Base-by-base conservation (phyloP, 1,284 basidiomycete species). In the Cystobasidiaceae sp. region DNA sequence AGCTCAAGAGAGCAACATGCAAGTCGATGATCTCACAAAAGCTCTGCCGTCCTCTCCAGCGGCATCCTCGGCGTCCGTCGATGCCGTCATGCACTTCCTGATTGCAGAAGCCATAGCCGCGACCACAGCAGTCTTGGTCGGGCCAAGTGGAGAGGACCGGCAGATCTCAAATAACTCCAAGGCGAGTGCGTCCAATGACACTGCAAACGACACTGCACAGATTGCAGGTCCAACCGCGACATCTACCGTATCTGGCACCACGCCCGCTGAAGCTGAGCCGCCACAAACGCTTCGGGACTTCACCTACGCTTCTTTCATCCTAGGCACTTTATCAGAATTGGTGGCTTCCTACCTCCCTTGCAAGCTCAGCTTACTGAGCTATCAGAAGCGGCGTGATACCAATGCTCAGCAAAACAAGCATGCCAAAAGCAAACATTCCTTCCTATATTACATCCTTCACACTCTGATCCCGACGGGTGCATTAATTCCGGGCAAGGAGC, bases 261-360 rank as follows among this genome's bases (percentile, higher is more conserved):
- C 44, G 58, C 33, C 17, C 41, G 55, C 58, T 30, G 67, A 25
- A 52, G 68, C 23, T 49, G 62, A 28, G 67, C 67, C 56, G 28
- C 66, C 65, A 58, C 70, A 68, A 43, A 62, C 63, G 23, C 69
- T 72, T 15, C 72, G 72, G 27, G 80, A 83, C 67, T 82, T 80
- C 72, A 79, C 86, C 67, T 94, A 93, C 74, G 81, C 84, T 13
- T 89, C 87, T 72, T 91, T 97, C 80, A 78, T 97, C 67, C 89
- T 97, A 85, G 90, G 94, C 74, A 87, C 87, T 69, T 80, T 97
- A 51, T 90, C 91, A 0, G 94, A 98, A 78, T 81, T 97, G 2
- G 78, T 96, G 1, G 93, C 94, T 66, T 97, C 93, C 17, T 98
- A 98, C 75, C 86, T 90, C 70, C 78, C 85, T 1, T 94, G 92